Base-by-base conservation (phyloP, 495 filamentous ascomycete genomes). In the Aspergillus baeticus region DNA sequence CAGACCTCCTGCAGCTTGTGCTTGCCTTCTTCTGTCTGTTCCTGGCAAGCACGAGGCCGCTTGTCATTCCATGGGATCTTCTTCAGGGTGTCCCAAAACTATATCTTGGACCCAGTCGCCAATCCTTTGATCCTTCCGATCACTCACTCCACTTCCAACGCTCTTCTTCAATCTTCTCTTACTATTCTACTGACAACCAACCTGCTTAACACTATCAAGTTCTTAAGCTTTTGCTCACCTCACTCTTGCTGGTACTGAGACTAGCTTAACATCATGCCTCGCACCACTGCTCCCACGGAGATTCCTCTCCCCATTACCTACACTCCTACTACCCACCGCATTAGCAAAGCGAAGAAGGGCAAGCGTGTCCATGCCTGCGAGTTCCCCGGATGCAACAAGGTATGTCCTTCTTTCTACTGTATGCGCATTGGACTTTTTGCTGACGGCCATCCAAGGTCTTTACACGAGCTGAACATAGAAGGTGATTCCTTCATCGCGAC, bases 301-400 rank as follows among this genome's bases (percentile, higher is more conserved):
- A 66, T 69, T 36, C 66, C 69, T 45, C 61, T 77, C 53, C 60
- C 70, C 42, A 68, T 76, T 51, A 77, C 76, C 20, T 80, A 81
- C 59, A 90, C 87, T n/a, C 87, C 87, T 34, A 85, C 86, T 41
- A 90, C 87, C 15, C 82, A 84, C 48, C 85, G 87, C 42, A 84
- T 91, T 42, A 92, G 89, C 72, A 86, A 87, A 63, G 89, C 89
- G 8, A 91, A 90, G 78, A 92, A 92, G 69, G 89, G 89, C 14
- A 82, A 90, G 54, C 87, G 85, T 21, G 88, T 92, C 20, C 89
- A 92, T 64, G 81, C 80, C 1, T 92, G 89, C 68, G 81, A 88
- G 26, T 76, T 65, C 42, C 76, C 73, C 6, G 77, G 77, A 41
- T 89, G 87, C 66, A 77, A 74, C 61, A 90, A 90, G 79, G 86